Conservation (phyloP, 805 yeast species). For the Saccharomycopsis microspora region DNA sequence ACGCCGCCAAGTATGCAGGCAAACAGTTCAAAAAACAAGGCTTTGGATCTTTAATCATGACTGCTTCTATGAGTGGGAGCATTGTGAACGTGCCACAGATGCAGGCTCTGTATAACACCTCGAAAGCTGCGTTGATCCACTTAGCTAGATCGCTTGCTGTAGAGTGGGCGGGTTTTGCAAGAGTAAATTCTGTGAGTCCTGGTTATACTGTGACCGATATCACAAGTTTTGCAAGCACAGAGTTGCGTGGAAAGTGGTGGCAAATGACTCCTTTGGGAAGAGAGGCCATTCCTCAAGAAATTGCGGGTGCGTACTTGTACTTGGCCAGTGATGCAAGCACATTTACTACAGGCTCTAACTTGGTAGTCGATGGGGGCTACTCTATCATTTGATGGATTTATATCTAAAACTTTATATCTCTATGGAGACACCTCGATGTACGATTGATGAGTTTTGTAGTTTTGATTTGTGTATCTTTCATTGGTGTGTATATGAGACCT, state of each 20-base stretch:
- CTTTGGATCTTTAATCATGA: slow-evolving; percentile 66
- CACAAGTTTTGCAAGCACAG: slow-evolving; percentile 21
- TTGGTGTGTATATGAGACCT: too few species aligned
- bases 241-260: slow-evolving; percentile 23
- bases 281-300: slow-evolving; percentile 36
- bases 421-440: too few species aligned
- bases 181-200: slow-evolving; percentile 41
- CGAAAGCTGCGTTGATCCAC: slow-evolving; percentile 77
- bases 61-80: slow-evolving; percentile 86
- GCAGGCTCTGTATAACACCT: slow-evolving; percentile 79
- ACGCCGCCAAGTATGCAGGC: slow-evolving; percentile 69
- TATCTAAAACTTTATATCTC: too few species aligned
- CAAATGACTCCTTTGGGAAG: slow-evolving; percentile 32
- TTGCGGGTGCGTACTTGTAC: slow-evolving; percentile 42
- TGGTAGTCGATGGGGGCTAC: slow-evolving; percentile 41
- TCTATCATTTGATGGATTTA: slow-evolving; percentile 18
- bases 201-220: slow-evolving; percentile 42
- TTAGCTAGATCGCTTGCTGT: slow-evolving; percentile 69
- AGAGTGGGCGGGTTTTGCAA: slow-evolving; percentile 70
- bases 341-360: slow-evolving; percentile 38
- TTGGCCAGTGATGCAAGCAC: slow-evolving; percentile 40
- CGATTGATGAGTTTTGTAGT: too few species aligned
- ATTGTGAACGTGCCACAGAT: slow-evolving; percentile 79
- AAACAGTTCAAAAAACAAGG: slow-evolving; percentile 57
- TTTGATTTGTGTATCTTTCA: too few species aligned